Evolutionary conservation across 2,329 filamentous ascomycete species (phyloP).

Genomic region (Neonectria faginata): DNA sequence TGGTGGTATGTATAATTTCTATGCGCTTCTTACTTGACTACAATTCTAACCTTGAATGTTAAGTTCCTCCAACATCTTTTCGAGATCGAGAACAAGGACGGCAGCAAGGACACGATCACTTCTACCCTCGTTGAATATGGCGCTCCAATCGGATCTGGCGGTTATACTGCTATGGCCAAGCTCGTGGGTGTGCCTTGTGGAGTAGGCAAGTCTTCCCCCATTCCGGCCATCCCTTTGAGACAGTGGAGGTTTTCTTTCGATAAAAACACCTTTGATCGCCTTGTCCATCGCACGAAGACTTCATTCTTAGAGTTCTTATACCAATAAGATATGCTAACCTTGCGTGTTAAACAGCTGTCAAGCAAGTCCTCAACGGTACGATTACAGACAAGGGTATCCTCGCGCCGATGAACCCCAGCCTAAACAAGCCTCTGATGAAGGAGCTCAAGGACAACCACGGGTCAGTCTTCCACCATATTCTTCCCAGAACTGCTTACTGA

Average conservation of each 20-base stretch:
- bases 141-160: no score
- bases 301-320: neutral
- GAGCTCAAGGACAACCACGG: slow-evolving; percentile 8
- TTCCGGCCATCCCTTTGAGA: neutral
- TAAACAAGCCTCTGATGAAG: slow-evolving; percentile 76
- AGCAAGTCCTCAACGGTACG: slow-evolving; percentile 81
- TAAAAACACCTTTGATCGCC: neutral
- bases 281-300: neutral
- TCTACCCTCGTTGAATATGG: no score
- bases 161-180: no score
- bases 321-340: slow-evolving; percentile 7
- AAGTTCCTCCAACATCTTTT: no score
- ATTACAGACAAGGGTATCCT: slow-evolving; percentile 79
- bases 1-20: no score
- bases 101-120: no score
- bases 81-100: no score
- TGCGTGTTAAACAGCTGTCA: slow-evolving; percentile 72
- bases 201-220: slow-evolving; percentile 21
- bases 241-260: neutral
- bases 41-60: no score
- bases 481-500: neutral
- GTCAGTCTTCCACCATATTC: neutral
- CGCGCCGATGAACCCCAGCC: slow-evolving; percentile 79
- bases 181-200: no score
- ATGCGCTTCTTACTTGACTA: no score